A percentile compares a stretch with the other conserved stretches of the same genome.
Conservation (phyloP, 1,139 yeast genomes). For the Blastobotrys elegans region DNA sequence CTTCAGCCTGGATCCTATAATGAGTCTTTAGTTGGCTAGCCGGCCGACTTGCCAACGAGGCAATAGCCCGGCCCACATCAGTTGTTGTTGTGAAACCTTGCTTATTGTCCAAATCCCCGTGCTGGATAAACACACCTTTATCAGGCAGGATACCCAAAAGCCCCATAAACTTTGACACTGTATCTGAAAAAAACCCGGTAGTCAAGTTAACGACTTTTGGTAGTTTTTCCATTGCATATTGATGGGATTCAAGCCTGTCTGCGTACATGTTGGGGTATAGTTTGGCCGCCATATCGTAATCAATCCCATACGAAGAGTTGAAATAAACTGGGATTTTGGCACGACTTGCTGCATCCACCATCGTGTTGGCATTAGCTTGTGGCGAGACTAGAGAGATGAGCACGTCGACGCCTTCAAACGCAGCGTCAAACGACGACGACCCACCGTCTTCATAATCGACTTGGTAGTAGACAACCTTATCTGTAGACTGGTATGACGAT, state of each 20-base stretch:
- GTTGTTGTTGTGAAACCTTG: constrained; percentile 1
- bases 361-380: constrained; percentile 17
- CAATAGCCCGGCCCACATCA: constrained; percentile 7
- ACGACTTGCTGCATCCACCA: constrained; percentile 38
- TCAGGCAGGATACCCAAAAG: constrained; percentile 4
- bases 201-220: constrained; percentile 1
- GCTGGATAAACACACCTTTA: not conserved
- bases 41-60: constrained; percentile 3
- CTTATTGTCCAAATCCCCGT: constrained; percentile 3
- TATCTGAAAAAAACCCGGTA: constrained; percentile 5
- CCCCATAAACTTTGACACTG: not conserved
- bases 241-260: not conserved
- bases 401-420: constrained; percentile 48
- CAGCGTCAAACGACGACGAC: constrained; percentile 28
- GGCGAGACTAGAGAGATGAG: constrained; percentile 40
- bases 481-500: constrained; percentile 37
- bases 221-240: constrained; percentile 1
- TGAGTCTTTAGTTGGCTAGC: not conserved
- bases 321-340: constrained; percentile 50
- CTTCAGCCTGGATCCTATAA: not conserved
- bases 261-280: constrained; percentile 4
- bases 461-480: constrained; percentile 19
- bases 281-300: constrained; percentile 24
- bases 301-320: constrained; percentile 60
- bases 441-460: constrained; percentile 12